Evolutionary conservation across 108 stramenopile species (phyloP), one percentile per base, ranked within the genome.

Genomic region (Mediolabrus comicus): DNA sequence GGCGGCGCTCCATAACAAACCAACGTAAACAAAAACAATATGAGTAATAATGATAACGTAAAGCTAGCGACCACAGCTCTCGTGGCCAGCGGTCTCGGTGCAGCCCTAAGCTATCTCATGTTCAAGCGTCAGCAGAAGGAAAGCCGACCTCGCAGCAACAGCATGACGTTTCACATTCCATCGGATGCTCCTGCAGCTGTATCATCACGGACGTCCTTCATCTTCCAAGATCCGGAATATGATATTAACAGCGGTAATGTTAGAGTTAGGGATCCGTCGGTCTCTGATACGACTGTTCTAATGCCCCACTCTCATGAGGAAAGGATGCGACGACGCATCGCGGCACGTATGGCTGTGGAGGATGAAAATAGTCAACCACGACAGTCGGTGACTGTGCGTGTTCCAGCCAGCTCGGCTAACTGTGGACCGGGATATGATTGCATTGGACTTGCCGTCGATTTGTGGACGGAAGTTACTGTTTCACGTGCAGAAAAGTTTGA

Each of bases 361-460:
- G 88, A 92, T 28, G 94, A 95, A 41, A 95, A 96, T 72, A 66
- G 63, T 32, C 66, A 74, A 26, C 90, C 92, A 8, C 78, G 95
- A 8, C 80, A 88, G 43, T 80, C 75, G 22, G 98, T 99, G 16
- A 97, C 96, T 1, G 97, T 99, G n/a, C 81, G 96, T 46, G 98
- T 99, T 53, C 98, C 98, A 4, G 98, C 98, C 6, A 97, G 96
- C 28, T 95, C 97, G 46, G 98, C 98, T 57, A 99, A 99, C 77
- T 81, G 98, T 74, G 98, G 98, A 1, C 96, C 97, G 2, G 98
- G 98, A 70, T 99, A 92, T 74, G 98, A 99, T 70, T 97, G 95
- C 78, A 85, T 99, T 59, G 98, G 99, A 2, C 88, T 98, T 85
- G 97, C 97, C 9, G 95, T 99, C 29, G 97, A 98, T 82, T 84